Evolutionary conservation across 2,329 filamentous ascomycete genomes (phyloP).

Genomic region (Curvularia spicifera): DNA sequence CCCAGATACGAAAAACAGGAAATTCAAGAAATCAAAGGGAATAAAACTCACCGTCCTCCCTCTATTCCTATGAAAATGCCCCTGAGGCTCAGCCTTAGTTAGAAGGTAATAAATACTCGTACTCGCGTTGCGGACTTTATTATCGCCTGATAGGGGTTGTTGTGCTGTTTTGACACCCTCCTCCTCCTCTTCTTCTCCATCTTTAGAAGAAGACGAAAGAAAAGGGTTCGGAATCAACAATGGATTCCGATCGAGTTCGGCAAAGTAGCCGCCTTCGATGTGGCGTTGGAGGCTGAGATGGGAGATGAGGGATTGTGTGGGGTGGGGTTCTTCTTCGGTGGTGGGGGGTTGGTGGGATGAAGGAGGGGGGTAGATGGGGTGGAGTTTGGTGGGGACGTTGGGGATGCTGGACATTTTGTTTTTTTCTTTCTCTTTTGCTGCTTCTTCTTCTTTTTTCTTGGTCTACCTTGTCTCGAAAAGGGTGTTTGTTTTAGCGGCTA

Average conservation of each 20-base stretch:
- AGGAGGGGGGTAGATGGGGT: not conserved
- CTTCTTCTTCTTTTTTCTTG: not conserved
- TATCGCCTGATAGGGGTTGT: constrained; percentile 36
- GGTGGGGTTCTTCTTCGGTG: constrained; percentile 9
- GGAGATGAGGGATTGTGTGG: constrained; percentile 27
- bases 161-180: constrained; percentile 44
- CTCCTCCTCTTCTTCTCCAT: constrained; percentile 25
- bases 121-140: constrained; percentile 59
- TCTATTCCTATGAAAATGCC: constrained; percentile 68
- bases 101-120: constrained; percentile 71
- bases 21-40: no score
- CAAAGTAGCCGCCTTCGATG: constrained; percentile 59
- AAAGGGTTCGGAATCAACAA: constrained; percentile 62
- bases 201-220: constrained; percentile 7
- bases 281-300: constrained; percentile 53
- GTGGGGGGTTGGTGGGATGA: not conserved
- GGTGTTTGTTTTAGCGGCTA: not conserved
- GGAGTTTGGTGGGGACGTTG: not conserved
- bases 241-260: constrained; percentile 57
- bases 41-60: constrained; percentile 55
- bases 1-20: no score
- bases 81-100: constrained; percentile 61
- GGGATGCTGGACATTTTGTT: not conserved
- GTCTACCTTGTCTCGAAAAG: no score
- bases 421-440: not conserved